These are phyloP conservation scores for Allium cepa DNA, from an alignment of 106 monocot genomes.

Conservation along the genomic window DNA sequence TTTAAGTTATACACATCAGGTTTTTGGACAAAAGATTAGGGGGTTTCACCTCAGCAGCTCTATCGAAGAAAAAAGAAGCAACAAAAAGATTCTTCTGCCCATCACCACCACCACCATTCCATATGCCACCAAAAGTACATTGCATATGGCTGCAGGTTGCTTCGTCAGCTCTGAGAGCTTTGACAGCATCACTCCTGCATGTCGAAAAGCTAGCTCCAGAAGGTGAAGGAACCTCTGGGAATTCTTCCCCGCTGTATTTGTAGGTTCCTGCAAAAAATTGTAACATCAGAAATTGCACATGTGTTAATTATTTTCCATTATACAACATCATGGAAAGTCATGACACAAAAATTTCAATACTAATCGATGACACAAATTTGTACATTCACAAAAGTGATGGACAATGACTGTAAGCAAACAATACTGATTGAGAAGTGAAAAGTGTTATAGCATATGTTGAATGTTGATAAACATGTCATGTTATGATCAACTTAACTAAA, in stretches of 20 bases:
- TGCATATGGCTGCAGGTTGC: slow-evolving; percentile 81
- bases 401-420: no score
- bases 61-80: slow-evolving; percentile 95
- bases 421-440: no score
- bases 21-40: not conserved
- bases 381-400: not conserved
- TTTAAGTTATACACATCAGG: no score
- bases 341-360: not conserved
- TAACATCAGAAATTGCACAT: no score
- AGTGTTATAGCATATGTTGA: not conserved
- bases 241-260: slow-evolving; percentile 52
- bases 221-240: slow-evolving; percentile 37
- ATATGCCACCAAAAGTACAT: slow-evolving; percentile 90
- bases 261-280: slow-evolving; percentile 36
- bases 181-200: slow-evolving; percentile 63
- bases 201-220: slow-evolving; percentile 53
- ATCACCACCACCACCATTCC: slow-evolving; percentile 97
- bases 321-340: not conserved
- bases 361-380: not conserved
- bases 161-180: slow-evolving; percentile 71
- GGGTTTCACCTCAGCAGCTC: slow-evolving; percentile 76
- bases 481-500: no score
- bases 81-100: slow-evolving; percentile 88
- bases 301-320: no score
- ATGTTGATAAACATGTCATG: no score